These are phyloP conservation scores for Catenaria anguillulae DNA, from an alignment of 371 early-diverging fungal species.

Conservation along the genomic window DNA sequence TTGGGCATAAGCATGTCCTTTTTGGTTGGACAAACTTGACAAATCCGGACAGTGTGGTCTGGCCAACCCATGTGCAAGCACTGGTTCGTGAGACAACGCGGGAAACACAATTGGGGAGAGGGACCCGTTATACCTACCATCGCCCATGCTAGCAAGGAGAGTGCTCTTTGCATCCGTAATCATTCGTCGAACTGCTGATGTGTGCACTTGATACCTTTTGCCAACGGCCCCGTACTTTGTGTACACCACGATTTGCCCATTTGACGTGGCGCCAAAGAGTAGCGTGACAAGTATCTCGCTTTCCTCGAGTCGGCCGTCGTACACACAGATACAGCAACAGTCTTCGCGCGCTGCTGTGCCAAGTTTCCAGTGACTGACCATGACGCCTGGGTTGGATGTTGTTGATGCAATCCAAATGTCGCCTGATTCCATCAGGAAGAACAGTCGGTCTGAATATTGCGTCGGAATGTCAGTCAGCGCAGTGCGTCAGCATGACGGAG, in stretches of 20 bases:
- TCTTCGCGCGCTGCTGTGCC: constrained; percentile 13
- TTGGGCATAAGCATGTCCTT: neutral
- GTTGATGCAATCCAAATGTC: constrained; percentile 31
- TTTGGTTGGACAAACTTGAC: neutral
- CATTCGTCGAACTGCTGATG: constrained; percentile 18
- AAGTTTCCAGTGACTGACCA: constrained; percentile 26
- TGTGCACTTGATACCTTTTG: constrained; percentile 24
- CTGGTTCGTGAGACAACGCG: too few relatives aligned
- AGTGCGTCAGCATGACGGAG: too few relatives aligned
- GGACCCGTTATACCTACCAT: constrained; percentile 16
- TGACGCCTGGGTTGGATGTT: constrained; percentile 25
- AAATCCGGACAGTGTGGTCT: neutral
- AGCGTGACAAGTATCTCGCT: constrained; percentile 12
- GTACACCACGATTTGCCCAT: constrained; percentile 29
- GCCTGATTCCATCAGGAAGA: constrained; percentile 23
- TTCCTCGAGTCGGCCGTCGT: constrained; percentile 6
- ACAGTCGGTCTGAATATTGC: constrained; percentile 21
- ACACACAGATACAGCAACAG: constrained; percentile 11
- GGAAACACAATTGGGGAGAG: neutral
- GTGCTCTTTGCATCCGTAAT: constrained; percentile 11
- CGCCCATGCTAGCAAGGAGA: constrained; percentile 17
- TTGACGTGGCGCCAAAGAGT: constrained; percentile 26
- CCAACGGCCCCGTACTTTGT: constrained; percentile 20
- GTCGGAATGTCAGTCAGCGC: too few relatives aligned
- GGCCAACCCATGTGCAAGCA: too few relatives aligned